These are phyloP conservation scores for Penicillium glabrum DNA, from an alignment of 2,329 filamentous ascomycete species.

Conservation along the genomic window DNA sequence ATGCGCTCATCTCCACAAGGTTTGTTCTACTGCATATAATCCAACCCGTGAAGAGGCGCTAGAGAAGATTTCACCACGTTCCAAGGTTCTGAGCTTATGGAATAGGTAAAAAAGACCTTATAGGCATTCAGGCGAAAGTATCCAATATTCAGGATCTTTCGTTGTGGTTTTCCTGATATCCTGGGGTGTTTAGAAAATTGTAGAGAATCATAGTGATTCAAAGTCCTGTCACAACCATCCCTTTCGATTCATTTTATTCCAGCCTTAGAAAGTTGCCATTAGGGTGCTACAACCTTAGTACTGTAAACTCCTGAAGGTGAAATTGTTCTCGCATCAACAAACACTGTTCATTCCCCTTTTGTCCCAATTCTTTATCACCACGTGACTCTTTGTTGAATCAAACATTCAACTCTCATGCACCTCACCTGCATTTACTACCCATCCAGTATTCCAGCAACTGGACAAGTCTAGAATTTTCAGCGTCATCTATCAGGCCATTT, in stretches of 20 bases:
- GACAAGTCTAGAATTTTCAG: neutral
- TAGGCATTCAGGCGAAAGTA: no score
- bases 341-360: neutral
- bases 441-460: neutral
- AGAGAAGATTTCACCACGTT: neutral
- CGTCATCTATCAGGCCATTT: neutral
- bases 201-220: no score
- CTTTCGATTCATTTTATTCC: no score
- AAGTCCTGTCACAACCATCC: no score
- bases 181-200: no score
- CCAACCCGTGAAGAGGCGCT: neutral
- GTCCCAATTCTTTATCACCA: neutral
- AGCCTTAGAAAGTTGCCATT: no score
- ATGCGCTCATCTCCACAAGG: neutral
- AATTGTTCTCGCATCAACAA: neutral
- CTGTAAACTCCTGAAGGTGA: no score
- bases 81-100: neutral
- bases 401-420: neutral
- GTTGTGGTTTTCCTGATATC: no score
- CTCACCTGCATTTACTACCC: neutral
- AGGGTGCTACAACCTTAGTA: no score
- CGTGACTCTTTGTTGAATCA: neutral
- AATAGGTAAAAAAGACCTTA: neutral
- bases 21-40: conserved; percentile 1
- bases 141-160: no score